Evolutionary conservation across 106 monocot species (phyloP), one percentile per base, ranked within the genome.

Genomic region (Dendrobium chrysotoxum): DNA sequence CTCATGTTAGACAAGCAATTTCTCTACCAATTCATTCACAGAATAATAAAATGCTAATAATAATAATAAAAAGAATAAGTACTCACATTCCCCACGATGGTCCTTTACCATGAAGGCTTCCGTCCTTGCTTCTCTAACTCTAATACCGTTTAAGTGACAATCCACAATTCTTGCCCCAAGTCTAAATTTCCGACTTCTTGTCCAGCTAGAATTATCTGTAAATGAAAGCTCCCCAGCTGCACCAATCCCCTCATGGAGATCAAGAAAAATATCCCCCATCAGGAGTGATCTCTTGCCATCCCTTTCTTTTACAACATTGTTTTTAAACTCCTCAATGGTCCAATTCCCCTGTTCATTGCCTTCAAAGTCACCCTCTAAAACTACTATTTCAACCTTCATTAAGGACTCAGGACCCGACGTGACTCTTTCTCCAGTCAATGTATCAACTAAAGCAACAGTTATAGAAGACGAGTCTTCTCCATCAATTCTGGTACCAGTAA

Each of bases 191-290:
- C 98, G 75, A 81, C 95, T 95, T 64, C 95, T 78, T 71, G 98
- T 99, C 98, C 98, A 99, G 70, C 98, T 99, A 80, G 98, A 99
- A 85, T 99, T 99, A 86, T 99, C 95, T 39, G 98, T 95, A 79
- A 95, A 99, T 66, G 92, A 86, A 31, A 99, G 83, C 75, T 99
- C 98, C 23, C 87, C 92, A 47, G 95, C 67, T 50, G 76, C 64
- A 72, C 89, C 89, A 82, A 84, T 87, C 4, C 98, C 98, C 45
- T 86, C 76, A 26, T 57, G 84, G 38, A 99, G 95, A 68, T 88
- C 88, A 54, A 93, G 38, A 78, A 86, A 82, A 21, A 82, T 79
- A 84, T 99, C 95, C 0, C 98, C 98, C 23, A 80, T 71, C 54
- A 99, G 91, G 73, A 99, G 82, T 53, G 89, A 76, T 53, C 92